Evolutionary conservation across 148 eudicot genomes (phyloP), one percentile per base, ranked within the genome.

Genomic region (Amaranthus palmeri): DNA sequence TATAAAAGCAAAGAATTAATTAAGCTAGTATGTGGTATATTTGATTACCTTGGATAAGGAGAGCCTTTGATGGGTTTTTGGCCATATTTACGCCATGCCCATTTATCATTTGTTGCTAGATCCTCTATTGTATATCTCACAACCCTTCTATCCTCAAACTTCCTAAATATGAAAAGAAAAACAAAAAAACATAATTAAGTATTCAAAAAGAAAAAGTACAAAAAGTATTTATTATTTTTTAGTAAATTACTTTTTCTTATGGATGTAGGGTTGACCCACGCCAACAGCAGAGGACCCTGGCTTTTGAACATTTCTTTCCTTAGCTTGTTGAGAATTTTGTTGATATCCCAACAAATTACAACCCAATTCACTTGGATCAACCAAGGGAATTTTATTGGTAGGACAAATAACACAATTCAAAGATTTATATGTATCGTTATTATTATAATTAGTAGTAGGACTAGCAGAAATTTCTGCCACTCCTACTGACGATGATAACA

Each of bases 71-170:
- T 92, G 57, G 97, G 90, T 73, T 92, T 92, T 57, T 90, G 96
- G 54, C 98, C 97, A 55, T 92, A 90, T 70, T 92, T 92, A 48
- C 97, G 77, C 97, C 97, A 92, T 6, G 89, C 86, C 96, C 97
- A 90, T 63, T 81, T 77, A 78, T 90, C 96, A 13, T 72, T 55
- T 13, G 10, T 68, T 1, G 74, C 54, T 18, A 90, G 71, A 55
- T 90, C 84, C n/a, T 86, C 89, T 3, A 77, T 67, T 17, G 76
- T 82, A 82, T 86, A 41, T 57, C 65, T 82, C n/a, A 65, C 70
- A 69, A 88, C 84, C 64, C 76, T 86, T 61, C 59, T 63, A 54
- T 81, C 80, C 65, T 83, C 88, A 66, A 72, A 78, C 71, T 76
- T 86, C 84, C 91, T 86, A 72, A 66, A 61, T 49, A 57, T 3